Evolutionary conservation across 768 basidiomycete species (phyloP).

Genomic region (Terana coerulea): DNA sequence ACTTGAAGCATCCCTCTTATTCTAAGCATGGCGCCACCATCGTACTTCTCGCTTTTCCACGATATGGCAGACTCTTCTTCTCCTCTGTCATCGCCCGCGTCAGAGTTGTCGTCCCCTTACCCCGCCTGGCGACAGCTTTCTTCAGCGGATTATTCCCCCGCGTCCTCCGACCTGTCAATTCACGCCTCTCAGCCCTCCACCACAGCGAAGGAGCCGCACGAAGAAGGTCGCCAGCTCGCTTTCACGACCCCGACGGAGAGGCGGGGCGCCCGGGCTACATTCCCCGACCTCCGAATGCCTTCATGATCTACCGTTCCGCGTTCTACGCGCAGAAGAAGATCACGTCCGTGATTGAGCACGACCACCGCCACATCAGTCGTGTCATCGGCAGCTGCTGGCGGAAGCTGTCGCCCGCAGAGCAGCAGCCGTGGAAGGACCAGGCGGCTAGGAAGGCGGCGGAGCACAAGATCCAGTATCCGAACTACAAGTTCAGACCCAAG

Average conservation of each 20-base stretch:
- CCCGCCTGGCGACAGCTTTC: neutral
- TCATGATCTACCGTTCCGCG: slow-evolving; percentile 77
- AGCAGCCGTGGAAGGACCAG: slow-evolving; percentile 39
- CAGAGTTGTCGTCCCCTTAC: neutral
- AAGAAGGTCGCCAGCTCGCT: neutral
- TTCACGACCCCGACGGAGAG: neutral
- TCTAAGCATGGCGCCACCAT: too few species aligned
- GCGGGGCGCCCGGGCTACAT: slow-evolving; percentile 33
- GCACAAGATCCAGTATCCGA: slow-evolving; percentile 50
- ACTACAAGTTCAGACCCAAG: slow-evolving; percentile 60
- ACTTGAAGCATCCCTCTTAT: too few species aligned
- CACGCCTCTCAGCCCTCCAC: neutral
- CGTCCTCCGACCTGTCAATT: neutral
- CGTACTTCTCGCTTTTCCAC: too few species aligned
- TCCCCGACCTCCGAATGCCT: slow-evolving; percentile 80
- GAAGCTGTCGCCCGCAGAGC: slow-evolving; percentile 43
- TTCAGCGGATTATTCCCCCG: neutral
- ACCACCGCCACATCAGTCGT: slow-evolving; percentile 71
- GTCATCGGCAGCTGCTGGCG: slow-evolving; percentile 72
- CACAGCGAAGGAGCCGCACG: neutral
- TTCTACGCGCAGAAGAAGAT: slow-evolving; percentile 49
- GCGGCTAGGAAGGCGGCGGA: slow-evolving; percentile 45
- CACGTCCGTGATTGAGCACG: slow-evolving; percentile 52
- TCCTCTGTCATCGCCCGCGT: too few species aligned
- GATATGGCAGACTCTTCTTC: too few species aligned